Evolutionary conservation across 1,284 basidiomycete genomes (phyloP).

Genomic region (Neolentinus lepideus): DNA sequence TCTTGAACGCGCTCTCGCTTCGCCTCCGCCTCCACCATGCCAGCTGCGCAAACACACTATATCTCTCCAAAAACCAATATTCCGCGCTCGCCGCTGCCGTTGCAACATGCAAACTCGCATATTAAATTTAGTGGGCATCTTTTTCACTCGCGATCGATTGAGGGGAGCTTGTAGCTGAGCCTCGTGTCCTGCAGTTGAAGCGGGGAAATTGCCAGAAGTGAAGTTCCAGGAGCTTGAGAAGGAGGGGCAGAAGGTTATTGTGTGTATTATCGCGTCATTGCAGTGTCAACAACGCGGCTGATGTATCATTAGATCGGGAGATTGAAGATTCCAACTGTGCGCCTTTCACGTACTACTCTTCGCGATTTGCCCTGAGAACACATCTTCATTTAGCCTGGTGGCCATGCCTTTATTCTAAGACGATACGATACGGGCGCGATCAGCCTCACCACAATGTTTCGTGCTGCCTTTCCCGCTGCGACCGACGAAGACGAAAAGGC

Average conservation of each 20-base stretch:
- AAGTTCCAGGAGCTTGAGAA: slow-evolving; percentile 69
- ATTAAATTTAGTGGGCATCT: slow-evolving; percentile 28
- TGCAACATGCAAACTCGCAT: slow-evolving; percentile 30
- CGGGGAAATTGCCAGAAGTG: slow-evolving; percentile 31
- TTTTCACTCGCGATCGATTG: not conserved
- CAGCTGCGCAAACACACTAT: slow-evolving; percentile 9
- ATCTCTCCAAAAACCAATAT: slow-evolving; percentile 11
- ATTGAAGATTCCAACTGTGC: slow-evolving; percentile 88
- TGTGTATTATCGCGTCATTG: slow-evolving; percentile 20
- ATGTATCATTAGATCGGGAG: slow-evolving; percentile 60
- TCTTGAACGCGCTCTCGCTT: not conserved
- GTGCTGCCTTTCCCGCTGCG: slow-evolving; percentile 89
- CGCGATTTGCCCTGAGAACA: slow-evolving; percentile 10
- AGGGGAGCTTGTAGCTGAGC: not conserved
- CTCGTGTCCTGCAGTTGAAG: slow-evolving; percentile 18
- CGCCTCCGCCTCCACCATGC: not conserved
- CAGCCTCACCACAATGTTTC: slow-evolving; percentile 96
- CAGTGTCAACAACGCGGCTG: not conserved
- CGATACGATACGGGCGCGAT: slow-evolving; percentile 95
- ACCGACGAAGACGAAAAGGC: slow-evolving; percentile 72
- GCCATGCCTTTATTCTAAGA: slow-evolving; percentile 92
- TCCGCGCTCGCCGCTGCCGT: slow-evolving; percentile 31
- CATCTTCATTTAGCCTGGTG: slow-evolving; percentile 40
- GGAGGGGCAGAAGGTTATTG: slow-evolving; percentile 60
- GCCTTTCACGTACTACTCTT: slow-evolving; percentile 18